Conservation (phyloP, 441 rosid genomes). For the Geranium incanum region DNA sequence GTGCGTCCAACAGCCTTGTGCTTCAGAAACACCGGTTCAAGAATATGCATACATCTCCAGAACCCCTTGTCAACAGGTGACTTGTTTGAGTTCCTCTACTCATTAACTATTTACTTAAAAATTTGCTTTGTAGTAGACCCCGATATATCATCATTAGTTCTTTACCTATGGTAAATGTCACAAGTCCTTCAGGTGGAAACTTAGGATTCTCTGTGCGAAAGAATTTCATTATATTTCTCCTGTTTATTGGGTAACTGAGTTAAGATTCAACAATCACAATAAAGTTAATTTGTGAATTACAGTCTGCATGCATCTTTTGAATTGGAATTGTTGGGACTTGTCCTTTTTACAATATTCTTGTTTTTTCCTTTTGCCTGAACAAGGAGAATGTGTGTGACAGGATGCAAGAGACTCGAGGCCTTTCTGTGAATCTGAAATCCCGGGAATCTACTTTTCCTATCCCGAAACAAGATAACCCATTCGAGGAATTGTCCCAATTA, state of each 20-base stretch:
- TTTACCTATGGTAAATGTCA: slow-evolving; percentile 24
- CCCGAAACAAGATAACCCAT: slow-evolving; percentile 32
- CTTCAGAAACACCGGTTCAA: slow-evolving; percentile 33
- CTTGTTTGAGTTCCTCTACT: background rate
- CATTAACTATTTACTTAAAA: background rate
- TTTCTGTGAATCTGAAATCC: slow-evolving; percentile 25
- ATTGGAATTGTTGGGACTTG: background rate
- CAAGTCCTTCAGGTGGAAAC: slow-evolving; percentile 17
- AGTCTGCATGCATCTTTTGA: slow-evolving; percentile 3
- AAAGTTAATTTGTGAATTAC: too few relatives aligned
- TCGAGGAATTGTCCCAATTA: slow-evolving; percentile 22
- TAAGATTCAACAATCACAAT: background rate
- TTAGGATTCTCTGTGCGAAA: slow-evolving; percentile 24
- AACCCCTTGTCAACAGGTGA: slow-evolving; percentile 37
- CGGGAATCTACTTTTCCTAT: slow-evolving; percentile 24
- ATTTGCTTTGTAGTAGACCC: slow-evolving; percentile 21
- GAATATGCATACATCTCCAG: slow-evolving; percentile 26
- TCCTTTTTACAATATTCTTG: background rate
- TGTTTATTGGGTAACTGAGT: slow-evolving; percentile 5
- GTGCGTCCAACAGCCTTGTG: slow-evolving; percentile 28
- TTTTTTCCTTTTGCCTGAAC: slow-evolving; percentile 12
- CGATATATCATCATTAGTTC: slow-evolving; percentile 20
- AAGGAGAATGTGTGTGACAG: slow-evolving; percentile 25
- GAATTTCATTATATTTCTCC: slow-evolving; percentile 8
- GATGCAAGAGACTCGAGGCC: slow-evolving; percentile 25